phyloP scores from a whole-genome alignment of 2,329 filamentous ascomycete genomes.

The Fusarium chlamydosporum region DNA sequence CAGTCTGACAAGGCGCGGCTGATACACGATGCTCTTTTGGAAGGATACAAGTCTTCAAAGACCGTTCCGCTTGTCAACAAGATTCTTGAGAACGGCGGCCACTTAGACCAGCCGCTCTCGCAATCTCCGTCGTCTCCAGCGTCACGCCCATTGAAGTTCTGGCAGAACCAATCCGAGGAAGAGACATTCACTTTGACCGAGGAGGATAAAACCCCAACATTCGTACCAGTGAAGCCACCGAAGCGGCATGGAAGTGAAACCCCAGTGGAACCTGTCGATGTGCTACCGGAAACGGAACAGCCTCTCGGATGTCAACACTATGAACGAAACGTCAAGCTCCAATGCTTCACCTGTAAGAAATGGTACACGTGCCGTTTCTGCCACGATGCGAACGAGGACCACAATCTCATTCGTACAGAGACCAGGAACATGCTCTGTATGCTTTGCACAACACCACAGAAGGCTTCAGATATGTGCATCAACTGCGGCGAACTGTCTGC shows the following conservation, averaged over 20 bases:
- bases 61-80: conserved; percentile 35
- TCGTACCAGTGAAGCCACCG: conserved; percentile 67
- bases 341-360: conserved; percentile 88
- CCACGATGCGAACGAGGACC: conserved; percentile 86
- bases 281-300: conserved; percentile 47
- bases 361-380: conserved; percentile 98
- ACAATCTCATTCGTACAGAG: conserved; percentile 82
- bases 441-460: conserved; percentile 89
- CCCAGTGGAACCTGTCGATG: conserved; percentile 40
- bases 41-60: conserved; percentile 70
- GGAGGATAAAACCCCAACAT: conserved; percentile 77
- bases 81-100: conserved; percentile 33
- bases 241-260: conserved; percentile 63
- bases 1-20: conserved; percentile 76
- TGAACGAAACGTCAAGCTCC: conserved; percentile 93
- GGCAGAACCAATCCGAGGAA: conserved; percentile 65
- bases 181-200: conserved; percentile 67
- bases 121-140: conserved; percentile 59
- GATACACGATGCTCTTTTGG: conserved; percentile 79
- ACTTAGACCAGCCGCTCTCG: conserved; percentile 54
- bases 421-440: conserved; percentile 98
- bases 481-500: conserved; percentile 83
- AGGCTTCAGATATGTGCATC: conserved; percentile 81
- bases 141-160: conserved; percentile 69
- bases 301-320: conserved; percentile 91